Evolutionary conservation across 2,329 filamentous ascomycete species (phyloP), one percentile per base, ranked within the genome.

Genomic region (Colletotrichum zoysiae): DNA sequence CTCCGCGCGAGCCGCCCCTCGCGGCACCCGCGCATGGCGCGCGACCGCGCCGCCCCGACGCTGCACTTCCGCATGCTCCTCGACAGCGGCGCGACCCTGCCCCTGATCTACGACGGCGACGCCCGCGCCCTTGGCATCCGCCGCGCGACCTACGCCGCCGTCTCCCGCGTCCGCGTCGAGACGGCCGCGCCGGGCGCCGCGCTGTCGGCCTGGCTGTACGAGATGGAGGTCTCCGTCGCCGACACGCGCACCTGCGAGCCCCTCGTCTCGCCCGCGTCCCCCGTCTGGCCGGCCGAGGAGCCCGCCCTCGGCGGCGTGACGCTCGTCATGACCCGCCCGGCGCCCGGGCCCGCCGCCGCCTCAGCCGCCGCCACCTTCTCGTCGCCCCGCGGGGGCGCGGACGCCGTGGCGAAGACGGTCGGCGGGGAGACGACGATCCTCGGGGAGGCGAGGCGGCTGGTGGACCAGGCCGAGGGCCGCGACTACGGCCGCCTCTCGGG

Each of bases 61-160:
- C 62, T 82, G 26, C 75, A 76, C 56, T 81, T 81, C 70, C 74
- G 77, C 42, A 79, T 79, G 23, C 74, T 86, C 55, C 76, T 86
- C 50, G 84, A 86, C 74, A 81, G 78, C 48, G 85, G 84, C 58
- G 81, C 84, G 7, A 85, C 82, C 0, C 79, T 81, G 42, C 84
- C 85, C 1, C 76, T 79, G 42, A 77, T 86, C 42, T 77, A 77
- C 63, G 57, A 73, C 12, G 58, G 74, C 20, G 84, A 86, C 74
- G 75, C 85, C 5, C 44, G 67, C 12, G 61, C 72, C 4, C 76
- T 86, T 5, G 76, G 78, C 2, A 80, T 85, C 67, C 64, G 81
- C 64, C 58, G 74, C 18, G 56, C 59, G 0, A 72, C 46, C 14
- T 85, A 86, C 75, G 74, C 83, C 4, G 75, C 82, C 5, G 80